phyloP scores from a whole-genome alignment of 2,329 filamentous ascomycete genomes.

The Chrysosporium keratinophilum region DNA sequence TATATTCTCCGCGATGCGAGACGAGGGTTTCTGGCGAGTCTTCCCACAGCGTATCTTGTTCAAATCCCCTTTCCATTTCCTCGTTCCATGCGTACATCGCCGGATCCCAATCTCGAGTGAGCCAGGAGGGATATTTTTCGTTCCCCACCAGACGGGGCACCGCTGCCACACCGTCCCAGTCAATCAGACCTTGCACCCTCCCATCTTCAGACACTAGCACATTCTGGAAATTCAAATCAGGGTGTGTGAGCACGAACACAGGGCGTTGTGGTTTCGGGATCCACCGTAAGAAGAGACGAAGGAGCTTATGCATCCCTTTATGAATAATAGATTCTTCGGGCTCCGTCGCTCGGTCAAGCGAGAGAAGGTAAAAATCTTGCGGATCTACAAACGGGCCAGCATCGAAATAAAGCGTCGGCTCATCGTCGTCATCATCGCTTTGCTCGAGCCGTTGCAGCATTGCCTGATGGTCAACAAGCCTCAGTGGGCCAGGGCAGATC shows the following conservation, averaged over 20 bases:
- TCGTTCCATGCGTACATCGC: slow-evolving; percentile 13
- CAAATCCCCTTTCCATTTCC: slow-evolving; percentile 10
- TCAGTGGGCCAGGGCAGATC: slow-evolving; percentile 6
- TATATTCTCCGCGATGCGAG: slow-evolving; percentile 6
- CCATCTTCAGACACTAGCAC: slow-evolving; percentile 13
- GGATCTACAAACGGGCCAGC: slow-evolving; percentile 9
- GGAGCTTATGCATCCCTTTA: slow-evolving; percentile 9
- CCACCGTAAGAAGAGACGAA: slow-evolving; percentile 8
- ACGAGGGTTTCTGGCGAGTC: slow-evolving; percentile 9
- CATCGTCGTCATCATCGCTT: slow-evolving; percentile 6
- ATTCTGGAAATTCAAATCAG: slow-evolving; percentile 11
- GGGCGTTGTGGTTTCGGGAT: slow-evolving; percentile 5
- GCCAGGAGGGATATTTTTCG: slow-evolving; percentile 14
- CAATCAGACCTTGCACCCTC: slow-evolving; percentile 11
- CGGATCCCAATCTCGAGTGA: slow-evolving; percentile 15
- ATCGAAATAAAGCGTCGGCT: slow-evolving; percentile 10
- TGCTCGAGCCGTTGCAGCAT: slow-evolving; percentile 4
- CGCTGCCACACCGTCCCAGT: slow-evolving; percentile 14
- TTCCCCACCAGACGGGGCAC: slow-evolving; percentile 13
- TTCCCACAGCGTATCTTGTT: slow-evolving; percentile 11
- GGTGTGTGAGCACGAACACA: slow-evolving; percentile 11
- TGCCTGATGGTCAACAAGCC: slow-evolving; percentile 8
- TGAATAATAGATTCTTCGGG: slow-evolving; percentile 5
- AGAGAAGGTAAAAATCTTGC: slow-evolving; percentile 10
- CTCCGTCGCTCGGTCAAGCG: slow-evolving; percentile 6